Evolutionary conservation across 352 stramenopile species (phyloP).

Genomic region (Phytophthora syringae): DNA sequence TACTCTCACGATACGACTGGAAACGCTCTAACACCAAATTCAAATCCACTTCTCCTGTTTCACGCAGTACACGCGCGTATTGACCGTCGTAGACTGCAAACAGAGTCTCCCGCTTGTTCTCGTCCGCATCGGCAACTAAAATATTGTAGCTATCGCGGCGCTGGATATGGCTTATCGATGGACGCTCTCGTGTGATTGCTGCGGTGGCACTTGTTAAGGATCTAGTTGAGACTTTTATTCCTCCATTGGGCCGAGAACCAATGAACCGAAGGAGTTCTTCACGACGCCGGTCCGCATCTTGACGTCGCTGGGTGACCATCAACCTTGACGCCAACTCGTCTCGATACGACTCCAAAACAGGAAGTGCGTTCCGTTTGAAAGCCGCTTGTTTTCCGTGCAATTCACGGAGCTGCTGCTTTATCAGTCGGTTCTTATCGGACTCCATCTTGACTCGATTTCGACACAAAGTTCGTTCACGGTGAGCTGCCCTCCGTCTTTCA

Average conservation of each 20-base stretch:
- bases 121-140: conserved; percentile 25
- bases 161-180: conserved; percentile 14
- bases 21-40: conserved; percentile 58
- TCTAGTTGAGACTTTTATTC: conserved; percentile 12
- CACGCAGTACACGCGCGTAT: conserved; percentile 55
- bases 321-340: conserved; percentile 56
- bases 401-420: conserved; percentile 34
- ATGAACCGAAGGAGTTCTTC: conserved; percentile 61
- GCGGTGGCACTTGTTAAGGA: conserved; percentile 15
- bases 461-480: conserved; percentile 42
- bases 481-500: conserved; percentile 29
- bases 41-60: conserved; percentile 61
- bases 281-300: conserved; percentile 54
- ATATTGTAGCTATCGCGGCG: conserved; percentile 42
- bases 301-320: conserved; percentile 43
- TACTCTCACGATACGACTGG: conserved; percentile 42
- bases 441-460: conserved; percentile 47
- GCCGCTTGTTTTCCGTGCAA: conserved; percentile 28
- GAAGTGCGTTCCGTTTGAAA: conserved; percentile 39
- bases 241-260: conserved; percentile 23
- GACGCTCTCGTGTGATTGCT: conserved; percentile 13
- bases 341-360: conserved; percentile 53
- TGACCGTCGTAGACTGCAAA: conserved; percentile 69
- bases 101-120: conserved; percentile 50
- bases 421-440: conserved; percentile 38